phyloP scores from a whole-genome alignment of 2,329 filamentous ascomycete genomes.

The Tolypocladium ophioglossoides region DNA sequence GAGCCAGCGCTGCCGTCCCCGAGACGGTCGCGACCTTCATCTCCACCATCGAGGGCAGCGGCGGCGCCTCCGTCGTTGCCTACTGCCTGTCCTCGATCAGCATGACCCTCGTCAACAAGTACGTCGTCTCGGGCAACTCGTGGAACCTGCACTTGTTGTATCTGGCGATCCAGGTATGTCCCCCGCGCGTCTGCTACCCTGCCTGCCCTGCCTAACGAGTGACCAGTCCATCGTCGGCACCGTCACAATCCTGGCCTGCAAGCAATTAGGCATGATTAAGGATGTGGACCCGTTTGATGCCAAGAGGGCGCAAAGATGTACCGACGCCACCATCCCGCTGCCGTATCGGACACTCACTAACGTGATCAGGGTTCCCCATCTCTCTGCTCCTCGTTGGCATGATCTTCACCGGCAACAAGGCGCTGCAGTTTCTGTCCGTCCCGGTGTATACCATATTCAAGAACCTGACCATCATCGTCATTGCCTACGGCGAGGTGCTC shows the following conservation, averaged over 20 bases:
- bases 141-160: conserved; percentile 98
- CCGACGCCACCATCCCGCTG: conserved; percentile 13
- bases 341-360: neutral
- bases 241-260: conserved; percentile 70
- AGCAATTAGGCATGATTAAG: conserved; percentile 70
- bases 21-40: conserved; percentile 14
- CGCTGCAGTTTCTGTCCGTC: conserved; percentile 90
- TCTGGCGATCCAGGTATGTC: conserved; percentile 75
- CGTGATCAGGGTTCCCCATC: conserved; percentile 74
- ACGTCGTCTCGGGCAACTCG: conserved; percentile 77
- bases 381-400: conserved; percentile 93
- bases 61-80: conserved; percentile 67
- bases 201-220: conserved; percentile 5
- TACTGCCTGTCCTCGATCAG: conserved; percentile 96
- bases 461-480: conserved; percentile 97
- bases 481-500: conserved; percentile 94
- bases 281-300: conserved; percentile 73
- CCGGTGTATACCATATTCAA: conserved; percentile 99
- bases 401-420: conserved; percentile 97
- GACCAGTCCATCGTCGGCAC: conserved; percentile 79
- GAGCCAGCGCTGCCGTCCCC: conserved; percentile 4
- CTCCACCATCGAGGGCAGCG: conserved; percentile 58
- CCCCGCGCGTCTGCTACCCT: neutral
- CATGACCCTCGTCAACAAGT: conserved; percentile 99
- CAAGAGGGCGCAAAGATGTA: conserved; percentile 89